A percentile compares a stretch with the other conserved stretches of the same genome.
These are phyloP conservation scores for Aspergillus viridinutans DNA, from an alignment of 2,329 filamentous ascomycete genomes.

Conservation along the genomic window DNA sequence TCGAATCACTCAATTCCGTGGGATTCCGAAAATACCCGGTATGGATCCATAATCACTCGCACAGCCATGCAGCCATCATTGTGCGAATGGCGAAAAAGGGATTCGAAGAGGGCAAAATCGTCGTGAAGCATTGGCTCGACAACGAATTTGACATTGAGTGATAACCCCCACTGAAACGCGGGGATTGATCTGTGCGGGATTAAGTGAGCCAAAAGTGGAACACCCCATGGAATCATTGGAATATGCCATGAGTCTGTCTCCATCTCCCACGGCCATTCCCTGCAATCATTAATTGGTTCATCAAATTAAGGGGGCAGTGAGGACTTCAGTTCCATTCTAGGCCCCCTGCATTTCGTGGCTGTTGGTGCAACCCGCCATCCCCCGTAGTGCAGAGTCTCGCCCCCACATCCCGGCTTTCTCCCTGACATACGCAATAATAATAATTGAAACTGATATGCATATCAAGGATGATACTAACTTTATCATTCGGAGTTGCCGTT, in stretches of 20 bases:
- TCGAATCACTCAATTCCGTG: conserved; percentile 65
- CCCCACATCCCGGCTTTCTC: neutral
- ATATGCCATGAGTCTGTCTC: neutral
- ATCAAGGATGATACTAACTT: neutral
- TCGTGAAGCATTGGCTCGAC: conserved; percentile 76
- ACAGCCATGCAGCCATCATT: conserved; percentile 88
- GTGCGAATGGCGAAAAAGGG: conserved; percentile 63
- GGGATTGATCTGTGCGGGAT: neutral
- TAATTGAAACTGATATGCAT: neutral
- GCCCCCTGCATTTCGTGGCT: neutral
- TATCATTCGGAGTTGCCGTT: conserved; percentile 7
- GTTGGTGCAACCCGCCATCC: neutral
- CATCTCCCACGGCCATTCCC: neutral
- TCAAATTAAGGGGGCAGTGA: neutral
- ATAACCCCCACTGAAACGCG: neutral
- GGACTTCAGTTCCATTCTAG: neutral
- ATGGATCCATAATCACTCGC: conserved; percentile 58
- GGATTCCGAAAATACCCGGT: conserved; percentile 57
- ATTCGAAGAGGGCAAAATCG: conserved; percentile 72
- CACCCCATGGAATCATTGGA: neutral
- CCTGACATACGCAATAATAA: neutral
- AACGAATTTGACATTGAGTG: conserved; percentile 64
- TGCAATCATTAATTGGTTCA: neutral
- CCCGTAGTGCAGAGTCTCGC: neutral
- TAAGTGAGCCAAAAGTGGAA: neutral